Conservation (phyloP, 208 protist genomes). For the Leishmania amazonensis region DNA sequence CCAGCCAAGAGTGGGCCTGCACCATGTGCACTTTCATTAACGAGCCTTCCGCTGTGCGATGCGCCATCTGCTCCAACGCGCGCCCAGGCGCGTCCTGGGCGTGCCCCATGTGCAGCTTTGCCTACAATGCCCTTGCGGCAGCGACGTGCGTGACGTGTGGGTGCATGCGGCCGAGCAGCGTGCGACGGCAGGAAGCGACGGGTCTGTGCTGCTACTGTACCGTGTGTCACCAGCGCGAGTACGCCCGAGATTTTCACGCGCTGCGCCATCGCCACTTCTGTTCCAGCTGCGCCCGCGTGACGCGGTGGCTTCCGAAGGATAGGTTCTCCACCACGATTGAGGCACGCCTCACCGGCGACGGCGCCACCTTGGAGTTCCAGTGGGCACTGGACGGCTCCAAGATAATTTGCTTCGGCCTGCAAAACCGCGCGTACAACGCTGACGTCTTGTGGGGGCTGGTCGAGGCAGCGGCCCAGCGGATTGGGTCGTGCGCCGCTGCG, state of each 20-base stretch:
- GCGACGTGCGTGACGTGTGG: constrained; percentile 75
- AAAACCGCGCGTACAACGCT: constrained; percentile 49
- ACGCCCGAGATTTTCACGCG: constrained; percentile 47
- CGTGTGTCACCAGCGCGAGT: constrained; percentile 38
- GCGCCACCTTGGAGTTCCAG: constrained; percentile 56
- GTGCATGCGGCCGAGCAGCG: constrained; percentile 38
- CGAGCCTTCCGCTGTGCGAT: constrained; percentile 62
- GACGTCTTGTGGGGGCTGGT: constrained; percentile 40
- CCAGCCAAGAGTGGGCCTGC: constrained; percentile 69
- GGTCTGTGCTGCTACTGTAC: constrained; percentile 33
- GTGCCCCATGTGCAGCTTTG: constrained; percentile 75
- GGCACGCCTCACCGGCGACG: constrained; percentile 55
- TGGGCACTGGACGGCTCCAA: constrained; percentile 48
- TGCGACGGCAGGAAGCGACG: constrained; percentile 23
- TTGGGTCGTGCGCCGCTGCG: constrained; percentile 25
- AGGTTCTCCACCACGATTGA: constrained; percentile 47
- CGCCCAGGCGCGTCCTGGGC: constrained; percentile 74
- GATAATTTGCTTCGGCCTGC: constrained; percentile 31
- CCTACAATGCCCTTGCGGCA: constrained; percentile 66
- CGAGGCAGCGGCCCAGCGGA: constrained; percentile 17
- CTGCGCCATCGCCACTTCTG: constrained; percentile 58
- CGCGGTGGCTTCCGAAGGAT: constrained; percentile 69
- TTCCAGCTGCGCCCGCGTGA: constrained; percentile 45
- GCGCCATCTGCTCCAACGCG: constrained; percentile 80
- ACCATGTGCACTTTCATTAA: constrained; percentile 85